Evolutionary conservation across 345 rosid species (phyloP).

Genomic region (Gossypium mustelinum): DNA sequence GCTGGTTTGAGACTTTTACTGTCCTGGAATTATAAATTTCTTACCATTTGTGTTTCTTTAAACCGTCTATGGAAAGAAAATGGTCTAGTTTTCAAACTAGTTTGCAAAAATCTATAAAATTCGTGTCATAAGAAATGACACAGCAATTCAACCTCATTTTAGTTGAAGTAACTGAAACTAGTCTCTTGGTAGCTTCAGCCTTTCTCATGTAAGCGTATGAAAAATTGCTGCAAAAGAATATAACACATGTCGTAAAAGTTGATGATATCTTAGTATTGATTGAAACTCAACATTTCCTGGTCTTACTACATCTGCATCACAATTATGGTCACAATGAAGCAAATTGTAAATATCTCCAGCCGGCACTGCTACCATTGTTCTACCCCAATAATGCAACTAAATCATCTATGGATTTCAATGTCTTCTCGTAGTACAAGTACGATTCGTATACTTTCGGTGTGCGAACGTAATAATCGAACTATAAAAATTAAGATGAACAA

Average conservation of each 20-base stretch:
- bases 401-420: conserved; percentile 68
- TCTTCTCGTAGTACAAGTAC: conserved; percentile 79
- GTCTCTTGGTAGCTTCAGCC: not conserved
- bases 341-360: not conserved
- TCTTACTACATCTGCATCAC: not conserved
- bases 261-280: not conserved
- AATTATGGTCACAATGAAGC: conserved; percentile 5
- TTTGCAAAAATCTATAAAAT: too few relatives aligned
- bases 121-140: not conserved
- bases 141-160: not conserved
- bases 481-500: not conserved
- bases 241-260: not conserved
- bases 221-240: not conserved
- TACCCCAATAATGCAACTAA: conserved; percentile 51
- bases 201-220: not conserved
- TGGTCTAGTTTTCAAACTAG: too few relatives aligned
- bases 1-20: not conserved
- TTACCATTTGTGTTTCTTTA: too few relatives aligned
- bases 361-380: not conserved
- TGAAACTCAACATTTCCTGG: not conserved
- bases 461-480: conserved; percentile 70
- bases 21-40: not conserved
- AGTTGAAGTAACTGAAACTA: not conserved
- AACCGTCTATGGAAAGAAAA: too few relatives aligned
- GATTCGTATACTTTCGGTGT: conserved; percentile 92